Conservation (phyloP, 2,329 filamentous ascomycete genomes). For the Claviceps capensis region DNA sequence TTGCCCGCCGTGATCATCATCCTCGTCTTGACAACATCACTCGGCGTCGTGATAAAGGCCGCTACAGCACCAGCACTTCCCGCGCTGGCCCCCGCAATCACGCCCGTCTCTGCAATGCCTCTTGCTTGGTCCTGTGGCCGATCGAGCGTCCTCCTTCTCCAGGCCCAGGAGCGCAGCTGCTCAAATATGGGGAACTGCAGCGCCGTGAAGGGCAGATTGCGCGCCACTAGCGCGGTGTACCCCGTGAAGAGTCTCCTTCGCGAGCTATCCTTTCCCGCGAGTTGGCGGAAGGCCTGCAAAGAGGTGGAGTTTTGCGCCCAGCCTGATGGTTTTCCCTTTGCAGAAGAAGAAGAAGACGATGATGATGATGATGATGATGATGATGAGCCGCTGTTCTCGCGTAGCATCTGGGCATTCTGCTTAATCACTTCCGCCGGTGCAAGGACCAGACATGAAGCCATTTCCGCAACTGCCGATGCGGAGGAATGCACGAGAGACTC, state of each 20-base stretch:
- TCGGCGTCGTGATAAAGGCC: conserved; percentile 72
- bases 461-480: conserved; percentile 64
- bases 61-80: conserved; percentile 61
- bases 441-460: conserved; percentile 74
- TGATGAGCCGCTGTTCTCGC: conserved; percentile 9
- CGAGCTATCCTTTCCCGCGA: conserved; percentile 38
- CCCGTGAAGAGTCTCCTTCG: conserved; percentile 53
- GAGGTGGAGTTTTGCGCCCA: conserved; percentile 24
- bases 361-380: background rate
- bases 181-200: conserved; percentile 85
- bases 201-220: conserved; percentile 79
- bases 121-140: conserved; percentile 11
- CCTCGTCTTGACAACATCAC: conserved; percentile 80
- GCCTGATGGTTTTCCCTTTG: conserved; percentile 5
- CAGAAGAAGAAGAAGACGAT: background rate
- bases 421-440: conserved; percentile 86
- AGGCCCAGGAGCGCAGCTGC: conserved; percentile 43
- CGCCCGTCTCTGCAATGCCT: conserved; percentile 48
- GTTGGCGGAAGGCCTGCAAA: conserved; percentile 33
- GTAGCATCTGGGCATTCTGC: conserved; percentile 82
- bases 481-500: conserved; percentile 56
- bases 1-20: conserved; percentile 61
- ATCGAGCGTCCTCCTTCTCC: conserved; percentile 19
- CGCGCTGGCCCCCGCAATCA: conserved; percentile 61
- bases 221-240: conserved; percentile 66